Base-by-base conservation (phyloP, 208 protist species). In the Trypanosoma platydactyli region DNA sequence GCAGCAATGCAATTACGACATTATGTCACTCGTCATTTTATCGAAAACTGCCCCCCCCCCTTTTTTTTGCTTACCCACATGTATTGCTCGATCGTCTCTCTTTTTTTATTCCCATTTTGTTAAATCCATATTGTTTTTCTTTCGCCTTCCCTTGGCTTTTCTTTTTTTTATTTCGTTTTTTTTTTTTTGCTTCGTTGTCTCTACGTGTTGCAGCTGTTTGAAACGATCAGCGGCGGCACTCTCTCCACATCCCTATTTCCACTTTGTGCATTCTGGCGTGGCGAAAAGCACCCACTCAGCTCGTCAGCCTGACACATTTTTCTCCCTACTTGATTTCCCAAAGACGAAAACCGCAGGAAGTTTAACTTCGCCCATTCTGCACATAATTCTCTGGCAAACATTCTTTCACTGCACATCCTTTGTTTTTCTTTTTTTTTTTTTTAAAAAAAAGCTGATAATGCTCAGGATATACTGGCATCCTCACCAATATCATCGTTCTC, bases 21-120 rank as follows among this genome's bases (percentile, higher is more conserved):
- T 9, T 24, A 18, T 22, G n/a, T 11, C 22, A 13, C 22, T 59
- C 22, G 16, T 9, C 18, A 3, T 4, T 4, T 18, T 18, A 22
- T 59, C 18, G 3, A 0, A 25, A 33, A 1, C 5, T 7, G 11
- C 27, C 11, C 25, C 7, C 18, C 9, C 35, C 35, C n/a, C 27
- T 30, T 62, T 62, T 51, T 40, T 24, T 57, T 20, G 22, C n/a
- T 41, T 25, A 25, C 33, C 33, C 3, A 9, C 33, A 9, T 38
- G 33, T 38, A 11, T 38, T 9, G 33, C 33, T 38, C 9, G 5
- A 9, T 38, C 9, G 5, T 38, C 38, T 42, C n/a, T 59, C 24
- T 20, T 18, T 59, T 59, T 25, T 42, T n/a, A 18, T 30, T 57
- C 52, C 35, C n/a, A 24, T 57, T 57, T 57, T 27, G 5, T 60